These are phyloP conservation scores for Solanum lignicaule DNA, from an alignment of 257 asterid genomes.

Conservation along the genomic window DNA sequence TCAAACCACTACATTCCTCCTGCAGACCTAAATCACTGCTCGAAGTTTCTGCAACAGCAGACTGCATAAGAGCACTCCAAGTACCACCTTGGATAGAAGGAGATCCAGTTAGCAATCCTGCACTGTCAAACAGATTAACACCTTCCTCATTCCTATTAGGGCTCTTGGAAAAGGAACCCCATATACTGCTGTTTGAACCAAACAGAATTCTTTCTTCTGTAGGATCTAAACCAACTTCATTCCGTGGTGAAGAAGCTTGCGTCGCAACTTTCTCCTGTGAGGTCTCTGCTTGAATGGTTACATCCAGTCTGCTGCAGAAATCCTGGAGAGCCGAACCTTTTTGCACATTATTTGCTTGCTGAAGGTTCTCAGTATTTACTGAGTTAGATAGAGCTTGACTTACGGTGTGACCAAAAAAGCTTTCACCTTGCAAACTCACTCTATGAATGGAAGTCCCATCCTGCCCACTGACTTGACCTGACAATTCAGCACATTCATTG, in stretches of 20 bases:
- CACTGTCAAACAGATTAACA: slow-evolving; percentile 38
- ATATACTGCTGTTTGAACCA: slow-evolving; percentile 80
- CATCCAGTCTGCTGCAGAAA: slow-evolving; percentile 29
- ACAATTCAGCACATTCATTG: slow-evolving; percentile 28
- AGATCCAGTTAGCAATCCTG: slow-evolving; percentile 31
- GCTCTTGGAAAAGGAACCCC: slow-evolving; percentile 67
- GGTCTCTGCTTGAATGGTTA: slow-evolving; percentile 22
- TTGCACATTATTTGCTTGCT: slow-evolving; percentile 37
- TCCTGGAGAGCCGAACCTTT: slow-evolving; percentile 33
- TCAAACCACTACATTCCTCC: slow-evolving; percentile 67
- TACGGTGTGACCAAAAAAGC: slow-evolving; percentile 30
- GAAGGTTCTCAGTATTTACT: slow-evolving; percentile 26
- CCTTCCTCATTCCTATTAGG: slow-evolving; percentile 42
- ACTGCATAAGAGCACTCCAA: slow-evolving; percentile 93
- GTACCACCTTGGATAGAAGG: slow-evolving; percentile 56
- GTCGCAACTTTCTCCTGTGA: slow-evolving; percentile 26
- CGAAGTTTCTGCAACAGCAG: slow-evolving; percentile 70
- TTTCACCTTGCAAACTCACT: slow-evolving; percentile 44
- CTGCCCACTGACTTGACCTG: slow-evolving; percentile 37
- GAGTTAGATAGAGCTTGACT: slow-evolving; percentile 28
- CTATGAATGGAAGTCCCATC: slow-evolving; percentile 31
- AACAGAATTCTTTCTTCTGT: slow-evolving; percentile 81
- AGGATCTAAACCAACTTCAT: slow-evolving; percentile 71
- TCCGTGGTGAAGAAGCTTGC: slow-evolving; percentile 29
- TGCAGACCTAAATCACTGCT: slow-evolving; percentile 34